These are phyloP conservation scores for Nannochloris sp. DNA, from an alignment of 139 green algal genomes.

Conservation along the genomic window DNA sequence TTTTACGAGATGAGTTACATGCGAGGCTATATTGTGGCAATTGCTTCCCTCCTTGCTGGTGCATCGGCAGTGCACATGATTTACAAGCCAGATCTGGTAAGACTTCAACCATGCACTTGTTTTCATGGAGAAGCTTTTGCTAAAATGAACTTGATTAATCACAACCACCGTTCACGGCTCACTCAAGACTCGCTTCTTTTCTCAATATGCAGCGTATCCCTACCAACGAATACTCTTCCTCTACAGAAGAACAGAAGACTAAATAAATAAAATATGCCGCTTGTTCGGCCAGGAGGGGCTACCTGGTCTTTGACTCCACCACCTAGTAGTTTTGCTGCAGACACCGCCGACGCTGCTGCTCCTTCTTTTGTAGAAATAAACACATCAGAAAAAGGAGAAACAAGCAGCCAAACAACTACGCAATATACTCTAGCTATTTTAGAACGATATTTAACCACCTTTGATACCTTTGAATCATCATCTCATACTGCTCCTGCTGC, in stretches of 20 bases:
- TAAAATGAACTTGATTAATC: too few relatives aligned
- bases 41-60: conserved; percentile 67
- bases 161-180: too few relatives aligned
- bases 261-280: neutral
- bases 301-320: neutral
- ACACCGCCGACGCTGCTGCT: too few relatives aligned
- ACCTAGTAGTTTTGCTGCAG: too few relatives aligned
- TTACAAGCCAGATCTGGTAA: conserved; percentile 69
- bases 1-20: conserved; percentile 7
- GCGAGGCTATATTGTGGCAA: conserved; percentile 62
- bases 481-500: too few relatives aligned
- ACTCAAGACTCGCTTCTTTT: too few relatives aligned
- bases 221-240: too few relatives aligned
- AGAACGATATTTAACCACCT: neutral
- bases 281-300: neutral
- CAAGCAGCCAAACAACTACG: neutral
- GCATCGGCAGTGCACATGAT: conserved; percentile 74
- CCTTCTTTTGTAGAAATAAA: neutral
- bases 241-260: too few relatives aligned
- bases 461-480: too few relatives aligned
- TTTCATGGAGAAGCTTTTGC: too few relatives aligned
- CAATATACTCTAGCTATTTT: neutral
- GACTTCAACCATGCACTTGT: too few relatives aligned
- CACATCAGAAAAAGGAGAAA: neutral
- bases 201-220: too few relatives aligned